phyloP scores from a whole-genome alignment of 352 stramenopile species.

The Phytophthora vignae region DNA sequence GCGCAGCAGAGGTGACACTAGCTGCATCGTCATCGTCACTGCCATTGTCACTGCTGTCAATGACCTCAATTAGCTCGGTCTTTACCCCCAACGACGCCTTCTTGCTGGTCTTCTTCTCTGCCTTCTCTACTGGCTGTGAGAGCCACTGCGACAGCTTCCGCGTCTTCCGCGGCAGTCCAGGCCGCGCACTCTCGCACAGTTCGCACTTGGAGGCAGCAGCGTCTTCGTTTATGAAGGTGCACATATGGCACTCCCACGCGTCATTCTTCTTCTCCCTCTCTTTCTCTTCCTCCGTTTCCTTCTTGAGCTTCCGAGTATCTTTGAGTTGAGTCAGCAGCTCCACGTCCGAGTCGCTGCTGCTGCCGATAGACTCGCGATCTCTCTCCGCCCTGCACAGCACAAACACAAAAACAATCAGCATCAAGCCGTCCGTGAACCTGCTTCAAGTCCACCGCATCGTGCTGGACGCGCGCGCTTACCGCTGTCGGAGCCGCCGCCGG shows the following conservation, averaged over 20 bases:
- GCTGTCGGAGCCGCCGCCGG: conserved; percentile 35
- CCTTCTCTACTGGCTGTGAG: conserved; percentile 30
- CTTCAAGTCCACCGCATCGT: not conserved
- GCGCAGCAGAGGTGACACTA: conserved; percentile 13
- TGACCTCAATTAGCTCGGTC: conserved; percentile 29
- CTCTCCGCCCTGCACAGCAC: conserved; percentile 12
- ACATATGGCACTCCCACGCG: conserved; percentile 51
- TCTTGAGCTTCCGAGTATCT: not conserved
- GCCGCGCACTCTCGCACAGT: conserved; percentile 48
- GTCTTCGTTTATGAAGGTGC: conserved; percentile 60
- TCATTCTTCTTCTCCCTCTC: not conserved
- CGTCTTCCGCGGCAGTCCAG: conserved; percentile 32
- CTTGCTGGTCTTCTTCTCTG: conserved; percentile 15
- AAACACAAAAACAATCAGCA: conserved; percentile 1
- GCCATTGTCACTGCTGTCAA: conserved; percentile 48
- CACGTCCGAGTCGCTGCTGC: conserved; percentile 44
- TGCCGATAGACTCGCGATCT: conserved; percentile 25
- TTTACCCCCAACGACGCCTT: conserved; percentile 7
- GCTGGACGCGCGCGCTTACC: conserved; percentile 17
- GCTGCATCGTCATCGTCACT: conserved; percentile 34
- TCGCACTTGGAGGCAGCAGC: conserved; percentile 34
- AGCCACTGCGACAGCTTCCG: conserved; percentile 57
- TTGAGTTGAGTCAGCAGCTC: conserved; percentile 15
- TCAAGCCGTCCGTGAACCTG: not conserved
- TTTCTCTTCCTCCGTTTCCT: not conserved